Evolutionary conservation across 2,329 filamentous ascomycete genomes (phyloP), one percentile per base, ranked within the genome.

Genomic region (Hypocrella siamensis): DNA sequence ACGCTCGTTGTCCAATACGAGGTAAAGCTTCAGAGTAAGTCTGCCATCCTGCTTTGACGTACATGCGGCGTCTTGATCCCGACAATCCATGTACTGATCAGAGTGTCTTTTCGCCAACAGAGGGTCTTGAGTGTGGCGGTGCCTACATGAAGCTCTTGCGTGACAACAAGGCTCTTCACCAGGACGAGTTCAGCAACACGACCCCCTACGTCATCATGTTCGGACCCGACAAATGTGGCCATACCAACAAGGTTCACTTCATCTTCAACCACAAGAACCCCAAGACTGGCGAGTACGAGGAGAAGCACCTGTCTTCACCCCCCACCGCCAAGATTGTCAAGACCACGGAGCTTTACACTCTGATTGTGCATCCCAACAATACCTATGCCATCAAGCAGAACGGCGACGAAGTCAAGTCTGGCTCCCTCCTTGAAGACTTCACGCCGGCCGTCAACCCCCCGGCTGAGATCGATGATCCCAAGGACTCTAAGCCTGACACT

Each of bases 241-340:
- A 84, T 56, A 96, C 84, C 60, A 98, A 98, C 79, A 96, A 96
- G 79, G 82, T 92, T 32, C 71, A 75, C 61, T 93, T 98, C 67
- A 98, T 98, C 60, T 93, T 98, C 76, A 90, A 92, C 64, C 90
- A 98, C 80, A 98, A 96, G 82, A 98, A 96, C 75, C 90, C 90
- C 55, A 94, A 93, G 81, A 94, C 85, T 29, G 88, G 88, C 66
- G 84, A 94, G 62, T 98, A 98, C 52, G 88, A 98, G 73, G 90
- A 98, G 81, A 98, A 98, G 79, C 90, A 98, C 64, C 72, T 98
- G 42, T 75, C 72, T 54, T 71, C 70, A 48, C 79, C 88, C 42
- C 86, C 90, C 39, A 70, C 78, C 37, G 86, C 86, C 53, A 80
- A 78, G 56, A 90, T 93, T 50, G 70, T 76, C 65, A 96, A 94